phyloP scores from a whole-genome alignment of 2,329 filamentous ascomycete species.

The Hymenoscyphus occultus region DNA sequence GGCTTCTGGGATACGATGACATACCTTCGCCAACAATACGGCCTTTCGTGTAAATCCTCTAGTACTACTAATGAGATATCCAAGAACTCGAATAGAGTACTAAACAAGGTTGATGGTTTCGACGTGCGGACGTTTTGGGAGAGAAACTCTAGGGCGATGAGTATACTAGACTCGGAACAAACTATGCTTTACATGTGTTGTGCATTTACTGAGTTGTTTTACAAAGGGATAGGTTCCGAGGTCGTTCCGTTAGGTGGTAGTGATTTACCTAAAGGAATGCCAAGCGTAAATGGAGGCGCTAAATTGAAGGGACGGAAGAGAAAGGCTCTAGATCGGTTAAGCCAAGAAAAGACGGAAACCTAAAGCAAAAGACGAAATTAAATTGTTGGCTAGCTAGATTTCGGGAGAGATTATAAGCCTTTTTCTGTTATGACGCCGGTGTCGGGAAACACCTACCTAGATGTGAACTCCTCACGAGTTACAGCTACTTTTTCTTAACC shows the following conservation, averaged over 20 bases:
- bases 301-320: conserved; percentile 8
- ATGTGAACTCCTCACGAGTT: not conserved
- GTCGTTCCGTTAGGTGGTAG: conserved; percentile 8
- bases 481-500: not conserved
- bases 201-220: conserved; percentile 67
- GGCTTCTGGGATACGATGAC: conserved; percentile 84
- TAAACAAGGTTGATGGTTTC: conserved; percentile 70
- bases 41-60: conserved; percentile 49
- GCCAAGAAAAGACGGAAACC: conserved; percentile 1
- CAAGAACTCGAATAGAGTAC: conserved; percentile 75
- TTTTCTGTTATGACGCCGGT: too few species aligned
- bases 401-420: too few species aligned
- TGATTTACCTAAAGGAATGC: conserved; percentile 5
- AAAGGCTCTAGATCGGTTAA: conserved; percentile 6
- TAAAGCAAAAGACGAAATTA: conserved; percentile 8
- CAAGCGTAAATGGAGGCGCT: conserved; percentile 5
- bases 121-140: conserved; percentile 81
- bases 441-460: too few species aligned
- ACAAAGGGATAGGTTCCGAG: conserved; percentile 6
- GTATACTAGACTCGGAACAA: conserved; percentile 59
- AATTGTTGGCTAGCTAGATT: not conserved
- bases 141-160: conserved; percentile 65
- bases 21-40: conserved; percentile 77
- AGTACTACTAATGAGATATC: conserved; percentile 61
- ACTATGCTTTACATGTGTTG: conserved; percentile 74